Base-by-base conservation (phyloP, 2,329 filamentous ascomycete species). In the Penicillium italicum region DNA sequence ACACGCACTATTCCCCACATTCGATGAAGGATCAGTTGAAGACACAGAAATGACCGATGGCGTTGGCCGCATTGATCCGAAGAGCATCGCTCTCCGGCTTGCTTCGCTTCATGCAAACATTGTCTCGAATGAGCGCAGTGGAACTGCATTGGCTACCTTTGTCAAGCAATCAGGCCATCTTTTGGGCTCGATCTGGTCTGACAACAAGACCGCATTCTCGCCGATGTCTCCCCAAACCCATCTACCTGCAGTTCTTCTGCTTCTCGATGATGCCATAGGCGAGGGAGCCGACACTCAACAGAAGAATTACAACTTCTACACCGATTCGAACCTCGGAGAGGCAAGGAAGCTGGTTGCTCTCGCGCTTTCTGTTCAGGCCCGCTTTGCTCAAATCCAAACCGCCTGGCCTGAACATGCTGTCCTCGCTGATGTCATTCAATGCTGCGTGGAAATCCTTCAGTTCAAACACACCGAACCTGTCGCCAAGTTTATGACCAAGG, bases 261-360 rank as follows among this genome's bases (percentile, higher is more conserved):
- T 83, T 0, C 72, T 96, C 1, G 80, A 87, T 55, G 82, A 88
- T 58, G 83, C 85, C 63, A 72, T 85, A 30, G 71, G 79, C 36
- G 76, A 77, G 36, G 80, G 82, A 48, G 71, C 69, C 22, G 68
- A 62, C n/a, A 74, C 75, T 5, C 66, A 76, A 3, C 63, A 74
- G 0, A 73, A 72, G 31, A 72, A 77, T 24, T 95, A 93, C 77
- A 96, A 96, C 74, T 97, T 99, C 72, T 99, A 99, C 72, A 86
- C 83, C 0, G 87, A 96, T 66, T 72, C 87, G 3, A 95, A 97
- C 65, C 76, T 93, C 12, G 72, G 77, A 1, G 90, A 97, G 74
- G 85, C 86, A 10, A 86, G 88, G 57, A 88, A 85, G 58, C 80
- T 97, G 4, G 85, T 94, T 26, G 75, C 72, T 0, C 76, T 97